Evolutionary conservation across 1,284 basidiomycete species (phyloP).

Genomic region (Trichosporon sp.): DNA sequence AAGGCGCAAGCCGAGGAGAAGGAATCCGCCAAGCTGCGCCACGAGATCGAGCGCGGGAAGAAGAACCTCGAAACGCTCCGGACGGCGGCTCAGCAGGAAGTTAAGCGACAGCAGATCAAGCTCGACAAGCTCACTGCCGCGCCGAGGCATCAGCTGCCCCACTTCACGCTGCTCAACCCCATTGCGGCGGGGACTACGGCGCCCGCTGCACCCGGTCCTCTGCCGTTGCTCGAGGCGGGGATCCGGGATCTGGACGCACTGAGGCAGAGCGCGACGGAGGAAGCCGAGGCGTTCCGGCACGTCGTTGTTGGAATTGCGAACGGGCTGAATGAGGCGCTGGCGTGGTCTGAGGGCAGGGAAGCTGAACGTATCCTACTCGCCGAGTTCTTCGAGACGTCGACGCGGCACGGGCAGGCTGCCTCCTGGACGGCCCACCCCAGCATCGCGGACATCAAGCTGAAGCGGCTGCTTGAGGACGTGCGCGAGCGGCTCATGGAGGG

Average conservation of each 20-base stretch:
- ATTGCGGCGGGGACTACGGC: conserved; percentile 40
- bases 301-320: conserved; percentile 72
- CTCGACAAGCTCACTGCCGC: conserved; percentile 75
- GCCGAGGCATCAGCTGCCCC: conserved; percentile 63
- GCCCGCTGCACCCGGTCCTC: conserved; percentile 45
- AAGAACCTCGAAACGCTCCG: conserved; percentile 53
- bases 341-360: conserved; percentile 27
- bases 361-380: conserved; percentile 13
- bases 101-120: conserved; percentile 75
- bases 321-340: conserved; percentile 64
- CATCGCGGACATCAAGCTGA: conserved; percentile 49
- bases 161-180: conserved; percentile 52
- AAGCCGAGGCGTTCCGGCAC: conserved; percentile 69
- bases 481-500: conserved; percentile 37
- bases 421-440: conserved; percentile 52
- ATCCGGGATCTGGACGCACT: conserved; percentile 74
- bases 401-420: conserved; percentile 36
- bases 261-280: conserved; percentile 66
- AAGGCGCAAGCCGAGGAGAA: conserved; percentile 62
- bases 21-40: conserved; percentile 61
- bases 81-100: conserved; percentile 62
- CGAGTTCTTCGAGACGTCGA: conserved; percentile 25
- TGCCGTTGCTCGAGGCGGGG: conserved; percentile 68
- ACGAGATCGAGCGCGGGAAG: conserved; percentile 45
- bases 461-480: conserved; percentile 41